These are phyloP conservation scores for Neoboletus subvelutipes DNA, from an alignment of 768 basidiomycete species.

Conservation along the genomic window DNA sequence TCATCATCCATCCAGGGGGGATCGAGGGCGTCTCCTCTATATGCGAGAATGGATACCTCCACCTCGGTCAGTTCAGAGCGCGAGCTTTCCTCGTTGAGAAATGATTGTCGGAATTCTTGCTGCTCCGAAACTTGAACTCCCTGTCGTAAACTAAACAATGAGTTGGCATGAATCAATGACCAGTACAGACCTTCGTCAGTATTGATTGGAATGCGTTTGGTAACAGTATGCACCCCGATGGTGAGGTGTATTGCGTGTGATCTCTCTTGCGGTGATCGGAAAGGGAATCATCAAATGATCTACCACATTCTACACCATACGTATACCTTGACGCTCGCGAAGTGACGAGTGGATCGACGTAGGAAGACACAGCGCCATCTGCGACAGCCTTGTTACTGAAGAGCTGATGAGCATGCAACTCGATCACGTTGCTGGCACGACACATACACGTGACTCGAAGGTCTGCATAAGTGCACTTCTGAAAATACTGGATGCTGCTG, in stretches of 20 bases:
- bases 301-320: constrained; percentile 36
- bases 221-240: constrained; percentile 30
- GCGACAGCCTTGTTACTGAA: constrained; percentile 48
- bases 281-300: constrained; percentile 25
- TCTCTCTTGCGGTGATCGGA: constrained; percentile 39
- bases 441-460: constrained; percentile 48
- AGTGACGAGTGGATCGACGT: constrained; percentile 45
- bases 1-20: constrained; percentile 18
- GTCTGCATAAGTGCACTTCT: constrained; percentile 43
- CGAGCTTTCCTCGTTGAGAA: not conserved
- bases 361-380: constrained; percentile 43
- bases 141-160: not conserved
- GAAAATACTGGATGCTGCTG: constrained; percentile 36
- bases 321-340: constrained; percentile 43
- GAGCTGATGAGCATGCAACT: not conserved
- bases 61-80: not conserved
- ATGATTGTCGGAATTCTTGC: constrained; percentile 20
- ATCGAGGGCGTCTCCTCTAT: constrained; percentile 12
- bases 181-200: constrained; percentile 29
- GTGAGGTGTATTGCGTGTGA: constrained; percentile 15
- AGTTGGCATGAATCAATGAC: too few relatives aligned
- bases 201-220: constrained; percentile 39
- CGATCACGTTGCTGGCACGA: not conserved
- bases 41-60: constrained; percentile 11
- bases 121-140: constrained; percentile 20